A percentile compares a stretch with the other conserved stretches of the same genome.
Evolutionary conservation across 306 rosid genomes (phyloP).

Genomic region (Cucumis melo): DNA sequence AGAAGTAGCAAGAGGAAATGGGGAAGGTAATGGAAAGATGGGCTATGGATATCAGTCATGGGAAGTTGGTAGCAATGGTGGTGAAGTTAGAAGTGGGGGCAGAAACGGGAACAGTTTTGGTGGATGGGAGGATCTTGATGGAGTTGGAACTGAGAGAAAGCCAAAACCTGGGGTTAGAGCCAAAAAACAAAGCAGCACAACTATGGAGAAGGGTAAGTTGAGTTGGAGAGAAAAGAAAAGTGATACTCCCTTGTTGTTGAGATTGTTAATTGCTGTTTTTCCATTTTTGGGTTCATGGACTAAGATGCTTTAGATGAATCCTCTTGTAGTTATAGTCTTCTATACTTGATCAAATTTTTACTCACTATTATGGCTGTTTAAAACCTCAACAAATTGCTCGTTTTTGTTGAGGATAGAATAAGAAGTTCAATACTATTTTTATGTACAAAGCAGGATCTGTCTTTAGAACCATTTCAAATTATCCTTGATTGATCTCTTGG

Average conservation of each 20-base stretch:
- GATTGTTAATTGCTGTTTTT: conserved; percentile 74
- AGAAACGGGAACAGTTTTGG: conserved; percentile 31
- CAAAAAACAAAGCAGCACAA: conserved; percentile 14
- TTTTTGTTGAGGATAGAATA: not conserved
- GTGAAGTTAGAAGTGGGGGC: conserved; percentile 21
- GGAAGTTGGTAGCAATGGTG: conserved; percentile 39
- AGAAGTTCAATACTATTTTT: not conserved
- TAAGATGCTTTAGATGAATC: conserved; percentile 38
- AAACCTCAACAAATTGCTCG: not conserved
- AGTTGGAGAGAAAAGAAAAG: conserved; percentile 49
- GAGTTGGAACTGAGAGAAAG: conserved; percentile 20
- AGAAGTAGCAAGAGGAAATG: conserved; percentile 15
- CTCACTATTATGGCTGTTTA: not conserved
- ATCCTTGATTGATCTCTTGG: not conserved
- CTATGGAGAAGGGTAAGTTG: conserved; percentile 40
- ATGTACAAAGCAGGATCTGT: not conserved
- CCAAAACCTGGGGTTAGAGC: conserved; percentile 14
- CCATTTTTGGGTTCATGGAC: conserved; percentile 91
- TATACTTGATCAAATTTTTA: not conserved
- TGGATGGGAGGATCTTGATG: conserved; percentile 91
- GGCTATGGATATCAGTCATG: conserved; percentile 62
- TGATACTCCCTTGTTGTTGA: conserved; percentile 64
- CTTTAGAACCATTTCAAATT: not conserved
- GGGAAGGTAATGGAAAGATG: conserved; percentile 23
- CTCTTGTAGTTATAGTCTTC: not conserved